Evolutionary conservation across 176 grass and related monocot species (phyloP), one percentile per base, ranked within the genome.

Genomic region (Oryza officinalis): DNA sequence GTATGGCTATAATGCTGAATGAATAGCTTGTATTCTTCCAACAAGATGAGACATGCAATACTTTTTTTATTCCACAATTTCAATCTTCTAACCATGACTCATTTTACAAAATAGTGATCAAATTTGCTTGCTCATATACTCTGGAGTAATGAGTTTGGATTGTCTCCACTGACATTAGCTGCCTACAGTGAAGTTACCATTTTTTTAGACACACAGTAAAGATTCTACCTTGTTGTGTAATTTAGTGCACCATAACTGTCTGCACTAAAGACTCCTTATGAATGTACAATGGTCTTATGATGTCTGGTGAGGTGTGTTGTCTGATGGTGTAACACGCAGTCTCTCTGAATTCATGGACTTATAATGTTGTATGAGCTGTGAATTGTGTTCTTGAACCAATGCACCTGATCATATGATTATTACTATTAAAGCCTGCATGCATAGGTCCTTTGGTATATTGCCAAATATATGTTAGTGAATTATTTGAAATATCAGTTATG

Each of bases 401-500:
- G 47, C 26, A 37, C 17, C 17, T 54, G 40, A 28, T 35, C 64
- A 40, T 72, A 27, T 2, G 9, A 40, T 38, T 31, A 27, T 43
- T 8, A 10, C 45, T 11, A 20, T 52, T 52, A 35, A 74, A 38
- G 43, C 77, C 15, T 26, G 60, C 60, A 35, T 59, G 10, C 14
- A 57, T 77, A 73, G 74, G 63, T 83, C 13, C 28, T 75, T 71
- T 31, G 38, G 0, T 52, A 32, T 40, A 44, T 8, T 81, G 69
- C 67, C 37, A 12, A 81, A 83, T 72, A 3, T 66, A 64, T 38
- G 6, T 12, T 74, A 69, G 43, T 49, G 8, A 63, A 47, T 82
- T 11, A 44, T 44, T 85, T 77, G 43, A 74, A 72, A 83, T 32
- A 32, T 37, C 28, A 37, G 25, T 43, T 43, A 65, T 67, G 30